Evolutionary conservation across 2,329 filamentous ascomycete species (phyloP).

Genomic region (Xylaria sp.): DNA sequence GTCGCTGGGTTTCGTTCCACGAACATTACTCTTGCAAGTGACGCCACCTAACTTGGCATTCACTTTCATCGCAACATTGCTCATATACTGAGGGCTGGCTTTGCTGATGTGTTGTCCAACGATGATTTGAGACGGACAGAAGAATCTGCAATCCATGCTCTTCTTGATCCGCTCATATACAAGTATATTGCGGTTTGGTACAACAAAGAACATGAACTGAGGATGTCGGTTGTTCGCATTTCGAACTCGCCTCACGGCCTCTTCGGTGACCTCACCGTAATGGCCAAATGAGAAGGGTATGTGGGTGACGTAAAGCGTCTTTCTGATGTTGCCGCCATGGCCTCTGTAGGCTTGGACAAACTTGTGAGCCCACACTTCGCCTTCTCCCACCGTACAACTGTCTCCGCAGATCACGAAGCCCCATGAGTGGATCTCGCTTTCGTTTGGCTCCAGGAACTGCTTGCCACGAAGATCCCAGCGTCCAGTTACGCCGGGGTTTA

Average conservation of each 20-base stretch:
- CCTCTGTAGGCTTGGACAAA: slow-evolving; percentile 44
- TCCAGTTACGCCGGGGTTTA: slow-evolving; percentile 61
- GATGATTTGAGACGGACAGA: slow-evolving; percentile 79
- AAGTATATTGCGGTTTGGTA: slow-evolving; percentile 64
- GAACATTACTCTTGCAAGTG: slow-evolving; percentile 48
- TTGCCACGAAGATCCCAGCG: slow-evolving; percentile 85
- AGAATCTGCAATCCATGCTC: slow-evolving; percentile 76
- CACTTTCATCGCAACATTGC: slow-evolving; percentile 94
- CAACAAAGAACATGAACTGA: slow-evolving; percentile 74
- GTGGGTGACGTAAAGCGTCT: slow-evolving; percentile 34
- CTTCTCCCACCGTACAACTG: slow-evolving; percentile 49
- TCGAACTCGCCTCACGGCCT: slow-evolving; percentile 51
- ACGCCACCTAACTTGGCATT: slow-evolving; percentile 90
- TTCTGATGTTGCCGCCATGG: slow-evolving; percentile 44
- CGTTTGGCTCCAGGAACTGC: slow-evolving; percentile 66
- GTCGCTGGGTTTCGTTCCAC: slow-evolving; percentile 32
- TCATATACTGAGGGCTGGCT: slow-evolving; percentile 75
- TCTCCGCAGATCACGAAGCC: slow-evolving; percentile 62
- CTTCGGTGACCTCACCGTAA: slow-evolving; percentile 47
- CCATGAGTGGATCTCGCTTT: slow-evolving; percentile 62
- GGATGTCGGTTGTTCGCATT: slow-evolving; percentile 52
- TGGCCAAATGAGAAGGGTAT: slow-evolving; percentile 38
- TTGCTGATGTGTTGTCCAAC: slow-evolving; percentile 63
- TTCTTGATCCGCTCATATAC: slow-evolving; percentile 86
- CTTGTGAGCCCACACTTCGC: slow-evolving; percentile 48